Percentiles rank a stretch among this genome's conserved stretches.
Evolutionary conservation across 1,139 yeast species (phyloP).

Genomic region (Suhomyces bokatorum): DNA sequence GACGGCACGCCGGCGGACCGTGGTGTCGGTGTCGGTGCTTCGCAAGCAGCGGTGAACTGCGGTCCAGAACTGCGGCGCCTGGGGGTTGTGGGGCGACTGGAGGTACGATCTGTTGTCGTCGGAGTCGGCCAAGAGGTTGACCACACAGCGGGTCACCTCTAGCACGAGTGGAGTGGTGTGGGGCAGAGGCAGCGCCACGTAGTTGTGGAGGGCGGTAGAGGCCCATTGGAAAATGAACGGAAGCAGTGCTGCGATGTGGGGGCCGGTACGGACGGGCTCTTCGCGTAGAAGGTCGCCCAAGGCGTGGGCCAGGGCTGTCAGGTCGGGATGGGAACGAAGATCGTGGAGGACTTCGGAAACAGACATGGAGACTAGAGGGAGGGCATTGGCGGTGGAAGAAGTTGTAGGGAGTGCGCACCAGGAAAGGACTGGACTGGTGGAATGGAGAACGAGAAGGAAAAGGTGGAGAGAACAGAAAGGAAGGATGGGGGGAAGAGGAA

Average conservation of each 20-base stretch:
- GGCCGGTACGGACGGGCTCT: conserved; percentile 22
- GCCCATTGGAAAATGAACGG: conserved; percentile 12
- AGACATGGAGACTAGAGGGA: conserved; percentile 6
- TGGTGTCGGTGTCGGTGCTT: conserved; percentile 1
- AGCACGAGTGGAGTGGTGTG: conserved; percentile 4
- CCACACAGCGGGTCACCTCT: conserved; percentile 16
- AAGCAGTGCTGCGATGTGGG: conserved; percentile 11
- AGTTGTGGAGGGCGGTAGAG: conserved; percentile 12
- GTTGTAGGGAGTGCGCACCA: not conserved
- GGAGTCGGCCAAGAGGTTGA: conserved; percentile 41
- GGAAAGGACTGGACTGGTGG: not conserved
- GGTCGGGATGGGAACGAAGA: conserved; percentile 4
- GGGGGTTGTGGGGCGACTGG: conserved; percentile 7
- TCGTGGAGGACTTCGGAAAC: conserved; percentile 6
- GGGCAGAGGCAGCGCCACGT: conserved; percentile 3
- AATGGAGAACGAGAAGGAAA: not conserved
- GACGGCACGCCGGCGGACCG: conserved; percentile 16
- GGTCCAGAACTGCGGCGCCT: conserved; percentile 26
- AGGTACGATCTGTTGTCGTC: conserved; percentile 33
- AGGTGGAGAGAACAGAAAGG: not conserved
- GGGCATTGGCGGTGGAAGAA: not conserved
- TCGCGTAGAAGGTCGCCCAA: conserved; percentile 34
- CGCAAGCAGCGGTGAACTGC: conserved; percentile 1
- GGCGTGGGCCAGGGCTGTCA: conserved; percentile 2
- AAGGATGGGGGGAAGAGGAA: too few species aligned